Conservation (phyloP, 2,329 filamentous ascomycete species). For the Xylariaceae sp. region DNA sequence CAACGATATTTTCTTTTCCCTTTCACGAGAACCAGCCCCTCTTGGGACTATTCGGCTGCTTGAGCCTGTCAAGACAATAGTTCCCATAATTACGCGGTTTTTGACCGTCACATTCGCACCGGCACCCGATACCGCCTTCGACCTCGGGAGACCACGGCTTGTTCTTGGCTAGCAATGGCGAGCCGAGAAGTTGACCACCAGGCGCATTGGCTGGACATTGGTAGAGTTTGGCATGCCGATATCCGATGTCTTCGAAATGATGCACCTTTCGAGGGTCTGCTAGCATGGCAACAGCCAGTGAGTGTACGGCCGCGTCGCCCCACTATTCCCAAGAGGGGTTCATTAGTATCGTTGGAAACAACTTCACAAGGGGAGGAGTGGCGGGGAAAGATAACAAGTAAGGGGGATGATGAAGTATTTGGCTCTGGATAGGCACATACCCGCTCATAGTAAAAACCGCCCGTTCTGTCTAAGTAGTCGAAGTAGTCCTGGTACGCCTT, state of each 20-base stretch:
- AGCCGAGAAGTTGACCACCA: constrained; percentile 45
- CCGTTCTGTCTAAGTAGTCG: constrained; percentile 48
- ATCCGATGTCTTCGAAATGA: constrained; percentile 53
- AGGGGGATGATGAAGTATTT: background rate
- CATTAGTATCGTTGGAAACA: constrained; percentile 4
- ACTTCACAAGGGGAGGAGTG: background rate
- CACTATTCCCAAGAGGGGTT: constrained; percentile 38
- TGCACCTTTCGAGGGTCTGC: constrained; percentile 49
- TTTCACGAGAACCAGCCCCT: constrained; percentile 42
- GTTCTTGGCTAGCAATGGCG: constrained; percentile 37
- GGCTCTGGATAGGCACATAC: constrained; percentile 37
- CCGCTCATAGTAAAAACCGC: constrained; percentile 53
- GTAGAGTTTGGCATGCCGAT: constrained; percentile 47
- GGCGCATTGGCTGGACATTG: constrained; percentile 48
- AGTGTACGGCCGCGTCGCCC: constrained; percentile 54
- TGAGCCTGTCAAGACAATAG: constrained; percentile 49
- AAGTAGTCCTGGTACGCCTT: constrained; percentile 51
- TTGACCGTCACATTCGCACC: constrained; percentile 49
- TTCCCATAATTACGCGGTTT: constrained; percentile 42
- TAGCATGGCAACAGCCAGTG: constrained; percentile 51
- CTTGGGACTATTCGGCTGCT: constrained; percentile 44
- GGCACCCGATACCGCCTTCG: constrained; percentile 49
- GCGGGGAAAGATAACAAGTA: background rate
- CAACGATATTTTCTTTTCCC: background rate
- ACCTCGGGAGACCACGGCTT: constrained; percentile 39